Evolutionary conservation across 371 early-diverging fungal genomes (phyloP).

Genomic region (Zopfochytrium polystomum): DNA sequence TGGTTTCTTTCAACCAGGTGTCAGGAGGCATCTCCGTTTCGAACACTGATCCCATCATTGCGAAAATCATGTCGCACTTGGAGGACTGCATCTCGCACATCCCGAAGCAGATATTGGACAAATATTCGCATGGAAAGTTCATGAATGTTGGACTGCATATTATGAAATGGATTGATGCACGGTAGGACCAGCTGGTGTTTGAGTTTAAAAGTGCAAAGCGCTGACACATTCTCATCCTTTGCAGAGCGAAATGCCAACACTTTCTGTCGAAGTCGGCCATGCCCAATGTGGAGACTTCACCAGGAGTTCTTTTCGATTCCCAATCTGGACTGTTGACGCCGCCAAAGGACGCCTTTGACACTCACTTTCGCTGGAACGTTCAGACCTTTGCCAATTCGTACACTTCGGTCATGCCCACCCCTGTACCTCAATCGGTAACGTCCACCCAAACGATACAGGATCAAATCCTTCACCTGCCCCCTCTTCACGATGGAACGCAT

Average conservation of each 20-base stretch:
- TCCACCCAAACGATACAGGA: too few species aligned
- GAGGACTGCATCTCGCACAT: slow-evolving; percentile 13
- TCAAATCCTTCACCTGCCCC: too few species aligned
- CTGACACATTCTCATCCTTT: not conserved
- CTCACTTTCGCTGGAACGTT: too few species aligned
- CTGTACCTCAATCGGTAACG: too few species aligned
- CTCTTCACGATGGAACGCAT: too few species aligned
- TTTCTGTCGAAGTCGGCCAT: not conserved
- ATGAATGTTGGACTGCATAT: slow-evolving; percentile 13
- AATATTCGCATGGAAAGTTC: slow-evolving; percentile 16
- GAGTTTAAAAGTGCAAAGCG: not conserved
- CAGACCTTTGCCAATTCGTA: too few species aligned
- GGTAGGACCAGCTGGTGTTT: slow-evolving; percentile 5
- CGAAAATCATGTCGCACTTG: slow-evolving; percentile 6
- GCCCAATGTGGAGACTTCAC: not conserved
- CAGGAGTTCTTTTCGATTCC: not conserved
- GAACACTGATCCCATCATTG: slow-evolving; percentile 7
- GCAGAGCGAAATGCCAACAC: slow-evolving; percentile 1
- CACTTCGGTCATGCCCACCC: too few species aligned
- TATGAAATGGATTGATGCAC: not conserved
- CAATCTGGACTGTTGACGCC: slow-evolving; percentile 20
- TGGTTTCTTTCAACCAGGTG: not conserved
- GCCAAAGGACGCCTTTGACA: slow-evolving; percentile 21
- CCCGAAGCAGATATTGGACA: slow-evolving; percentile 19
- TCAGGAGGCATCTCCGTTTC: too few species aligned